These are phyloP conservation scores for Alternaria infectoria DNA, from an alignment of 2,329 filamentous ascomycete genomes.

Conservation along the genomic window DNA sequence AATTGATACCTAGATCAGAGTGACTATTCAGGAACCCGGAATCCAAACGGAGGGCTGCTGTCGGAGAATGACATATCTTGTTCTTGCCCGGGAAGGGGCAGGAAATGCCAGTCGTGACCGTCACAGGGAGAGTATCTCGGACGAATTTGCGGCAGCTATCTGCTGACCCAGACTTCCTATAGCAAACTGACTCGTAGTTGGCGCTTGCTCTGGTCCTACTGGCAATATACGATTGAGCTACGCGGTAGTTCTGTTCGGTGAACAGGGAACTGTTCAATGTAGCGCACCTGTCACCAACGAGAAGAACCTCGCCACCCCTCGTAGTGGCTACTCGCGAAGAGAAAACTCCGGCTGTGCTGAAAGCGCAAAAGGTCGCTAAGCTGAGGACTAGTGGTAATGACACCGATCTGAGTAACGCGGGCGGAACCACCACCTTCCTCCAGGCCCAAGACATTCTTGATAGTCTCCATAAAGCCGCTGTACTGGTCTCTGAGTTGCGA, in stretches of 20 bases:
- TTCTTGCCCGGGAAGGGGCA: not conserved
- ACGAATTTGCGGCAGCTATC: not conserved
- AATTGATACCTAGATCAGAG: conserved; percentile 32
- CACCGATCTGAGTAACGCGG: conserved; percentile 10
- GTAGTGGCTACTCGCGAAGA: conserved; percentile 45
- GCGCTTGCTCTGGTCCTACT: conserved; percentile 17
- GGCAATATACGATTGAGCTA: not conserved
- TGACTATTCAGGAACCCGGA: conserved; percentile 30
- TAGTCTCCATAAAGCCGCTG: conserved; percentile 25
- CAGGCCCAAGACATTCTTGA: conserved; percentile 23
- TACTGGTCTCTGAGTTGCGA: conserved; percentile 37
- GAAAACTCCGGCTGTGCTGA: conserved; percentile 39
- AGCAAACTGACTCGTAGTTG: conserved; percentile 30
- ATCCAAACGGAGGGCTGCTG: conserved; percentile 25
- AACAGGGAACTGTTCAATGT: not conserved
- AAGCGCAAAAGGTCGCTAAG: conserved; percentile 19
- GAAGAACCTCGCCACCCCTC: conserved; percentile 43
- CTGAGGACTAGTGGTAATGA: conserved; percentile 6
- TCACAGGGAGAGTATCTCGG: not conserved
- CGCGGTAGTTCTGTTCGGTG: not conserved
- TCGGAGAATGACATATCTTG: not conserved
- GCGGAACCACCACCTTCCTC: conserved; percentile 1
- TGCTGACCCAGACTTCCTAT: not conserved
- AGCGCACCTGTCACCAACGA: conserved; percentile 25
- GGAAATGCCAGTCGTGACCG: not conserved